Evolutionary conservation across 169 alveolate genomes (phyloP).

Genomic region (Besnoitia besnoiti): DNA sequence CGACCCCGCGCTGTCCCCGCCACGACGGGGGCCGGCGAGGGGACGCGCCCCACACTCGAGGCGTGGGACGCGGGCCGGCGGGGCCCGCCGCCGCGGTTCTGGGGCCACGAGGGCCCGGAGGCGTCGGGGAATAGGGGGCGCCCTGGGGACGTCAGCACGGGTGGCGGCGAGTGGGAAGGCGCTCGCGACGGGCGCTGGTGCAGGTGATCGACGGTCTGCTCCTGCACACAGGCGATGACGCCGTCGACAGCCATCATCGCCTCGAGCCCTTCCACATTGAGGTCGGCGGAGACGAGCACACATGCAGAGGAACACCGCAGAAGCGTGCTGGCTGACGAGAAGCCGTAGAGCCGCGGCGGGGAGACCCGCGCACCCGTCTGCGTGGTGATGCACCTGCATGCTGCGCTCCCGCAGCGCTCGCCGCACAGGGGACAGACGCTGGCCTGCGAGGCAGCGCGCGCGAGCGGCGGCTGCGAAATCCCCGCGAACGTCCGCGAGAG

Average conservation of each 20-base stretch:
- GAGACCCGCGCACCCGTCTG: conserved; percentile 10
- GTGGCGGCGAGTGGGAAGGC: neutral
- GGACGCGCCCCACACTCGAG: no score
- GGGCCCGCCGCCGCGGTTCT: neutral
- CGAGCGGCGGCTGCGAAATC: neutral
- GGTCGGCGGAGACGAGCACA: conserved; percentile 61
- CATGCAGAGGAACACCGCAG: conserved; percentile 38
- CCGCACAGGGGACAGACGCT: neutral
- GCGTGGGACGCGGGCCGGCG: neutral
- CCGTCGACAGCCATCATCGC: conserved; percentile 65
- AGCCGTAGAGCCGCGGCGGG: conserved; percentile 39
- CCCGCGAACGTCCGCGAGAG: no score
- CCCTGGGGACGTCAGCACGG: neutral
- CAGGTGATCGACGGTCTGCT: neutral
- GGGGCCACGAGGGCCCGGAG: neutral
- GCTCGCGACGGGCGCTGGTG: conserved; percentile 35
- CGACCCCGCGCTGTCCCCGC: neutral
- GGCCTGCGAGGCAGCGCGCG: neutral
- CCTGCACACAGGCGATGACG: neutral
- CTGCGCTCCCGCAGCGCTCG: conserved; percentile 16
- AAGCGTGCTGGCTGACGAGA: conserved; percentile 24
- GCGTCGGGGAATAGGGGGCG: neutral
- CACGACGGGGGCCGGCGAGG: neutral
- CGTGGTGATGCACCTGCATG: conserved; percentile 38
- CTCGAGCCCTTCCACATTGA: conserved; percentile 62